Percentiles rank a stretch among this genome's conserved stretches.
Evolutionary conservation across 768 basidiomycete genomes (phyloP).

Genomic region (Neoboletus subvelutipes): DNA sequence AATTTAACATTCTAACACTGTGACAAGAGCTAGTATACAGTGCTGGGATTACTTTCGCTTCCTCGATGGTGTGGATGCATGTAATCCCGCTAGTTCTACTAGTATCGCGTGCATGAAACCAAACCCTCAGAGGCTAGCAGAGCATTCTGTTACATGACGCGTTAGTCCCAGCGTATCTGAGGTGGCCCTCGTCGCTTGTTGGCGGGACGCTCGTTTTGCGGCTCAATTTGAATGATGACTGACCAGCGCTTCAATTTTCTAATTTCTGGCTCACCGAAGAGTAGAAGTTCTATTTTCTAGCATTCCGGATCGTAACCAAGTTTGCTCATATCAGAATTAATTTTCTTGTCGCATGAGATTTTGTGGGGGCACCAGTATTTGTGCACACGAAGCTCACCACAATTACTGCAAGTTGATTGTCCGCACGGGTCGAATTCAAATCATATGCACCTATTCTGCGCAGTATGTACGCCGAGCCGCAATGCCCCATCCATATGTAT

Average conservation of each 20-base stretch:
- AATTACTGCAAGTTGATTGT: no score
- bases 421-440: no score
- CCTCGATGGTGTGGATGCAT: not conserved
- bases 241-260: not conserved
- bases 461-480: not conserved
- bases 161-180: not conserved
- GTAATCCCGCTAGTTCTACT: no score
- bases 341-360: not conserved
- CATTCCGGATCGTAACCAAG: not conserved
- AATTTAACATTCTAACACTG: no score
- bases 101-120: no score
- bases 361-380: not conserved
- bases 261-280: not conserved
- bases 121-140: not conserved
- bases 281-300: not conserved
- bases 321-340: no score
- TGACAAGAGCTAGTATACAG: no score
- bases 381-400: not conserved
- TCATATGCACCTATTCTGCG: not conserved
- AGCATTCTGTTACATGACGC: not conserved
- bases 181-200: not conserved
- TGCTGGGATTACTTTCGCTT: not conserved
- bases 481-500: no score
- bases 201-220: not conserved
- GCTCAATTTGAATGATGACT: not conserved